phyloP scores from a whole-genome alignment of 208 protist species.

The Trypanosoma grayi region DNA sequence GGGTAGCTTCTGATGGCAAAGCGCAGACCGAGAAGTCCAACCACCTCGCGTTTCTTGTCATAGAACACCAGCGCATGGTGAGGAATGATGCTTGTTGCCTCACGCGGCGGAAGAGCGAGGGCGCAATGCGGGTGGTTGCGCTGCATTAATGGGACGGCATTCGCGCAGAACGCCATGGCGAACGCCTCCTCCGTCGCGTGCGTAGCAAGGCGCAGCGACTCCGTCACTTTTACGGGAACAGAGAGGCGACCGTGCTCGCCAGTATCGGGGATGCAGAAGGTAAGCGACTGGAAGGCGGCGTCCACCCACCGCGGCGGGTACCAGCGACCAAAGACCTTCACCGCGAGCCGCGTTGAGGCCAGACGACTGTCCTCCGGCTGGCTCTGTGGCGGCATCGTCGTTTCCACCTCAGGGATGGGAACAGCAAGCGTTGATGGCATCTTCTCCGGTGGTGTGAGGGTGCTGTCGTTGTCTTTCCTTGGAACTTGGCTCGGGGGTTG shows the following conservation, averaged over 20 bases:
- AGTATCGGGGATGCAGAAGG: constrained; percentile 60
- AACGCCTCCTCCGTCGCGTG: constrained; percentile 30
- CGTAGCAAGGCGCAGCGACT: constrained; percentile 21
- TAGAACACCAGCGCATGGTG: constrained; percentile 81
- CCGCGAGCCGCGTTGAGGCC: neutral
- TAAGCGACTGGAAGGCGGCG: constrained; percentile 51
- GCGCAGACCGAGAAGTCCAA: constrained; percentile 57
- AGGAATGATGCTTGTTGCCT: constrained; percentile 32
- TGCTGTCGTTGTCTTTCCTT: too few species aligned
- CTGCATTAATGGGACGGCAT: constrained; percentile 50
- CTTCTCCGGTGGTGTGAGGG: too few species aligned
- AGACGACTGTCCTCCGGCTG: neutral
- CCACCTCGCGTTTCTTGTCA: constrained; percentile 22
- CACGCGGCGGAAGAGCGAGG: neutral
- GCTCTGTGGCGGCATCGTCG: neutral
- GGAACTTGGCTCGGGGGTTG: too few species aligned
- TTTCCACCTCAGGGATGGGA: neutral
- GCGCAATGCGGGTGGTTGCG: constrained; percentile 46
- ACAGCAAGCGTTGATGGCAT: too few species aligned
- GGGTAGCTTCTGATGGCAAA: constrained; percentile 30
- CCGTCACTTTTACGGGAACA: constrained; percentile 29
- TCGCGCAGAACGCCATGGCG: constrained; percentile 60
- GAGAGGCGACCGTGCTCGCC: constrained; percentile 65
- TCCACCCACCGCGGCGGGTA: constrained; percentile 36
- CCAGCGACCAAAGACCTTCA: constrained; percentile 47